Evolutionary conservation across 169 alveolate species (phyloP), one percentile per base, ranked within the genome.

Genomic region (Plasmodium fragile): DNA sequence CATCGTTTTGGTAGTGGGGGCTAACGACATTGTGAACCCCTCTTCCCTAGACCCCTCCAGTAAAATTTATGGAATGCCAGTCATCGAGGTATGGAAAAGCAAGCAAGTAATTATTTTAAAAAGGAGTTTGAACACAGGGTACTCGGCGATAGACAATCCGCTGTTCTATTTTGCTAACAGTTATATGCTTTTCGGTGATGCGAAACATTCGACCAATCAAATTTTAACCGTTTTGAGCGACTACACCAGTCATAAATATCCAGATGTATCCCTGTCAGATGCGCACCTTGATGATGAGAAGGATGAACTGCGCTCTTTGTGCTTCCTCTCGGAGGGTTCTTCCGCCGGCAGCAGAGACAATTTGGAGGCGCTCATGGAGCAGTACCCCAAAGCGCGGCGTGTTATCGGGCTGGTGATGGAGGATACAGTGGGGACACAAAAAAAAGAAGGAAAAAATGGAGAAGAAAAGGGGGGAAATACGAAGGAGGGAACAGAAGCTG

Each of bases 31-130:
- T 92, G 99, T 98, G 70, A 98, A 98, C 93, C 98, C 99, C 8
- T 97, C 98, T 36, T 98, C 99, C n/a, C 92, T 96, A 73, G 98
- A 95, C 72, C 97, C 98, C n/a, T 92, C 97, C 65, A 96, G 97
- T 49, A 97, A 98, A 87, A 97, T 98, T 41, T 96, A 97, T 73
- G 99, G 99, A 70, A 98, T 98, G 99, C 99, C 99, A 1, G 99
- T 98, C 73, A 95, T 98, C 36, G 98, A 97, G 92, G 99, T 96
- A 36, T 98, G 99, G 99, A 97, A 97, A 82, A 98, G 98, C 49
- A 97, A 97, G 71, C 95, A 94, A 79, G 97, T 95, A 18, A 96
- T 98, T 65, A 98, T 97, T 65, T 93, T 97, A 93, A 98, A 98
- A 96, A 97, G 99, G 55, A 95, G 99, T 18, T 93, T 98, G 97